Evolutionary conservation across 75 land plant genomes (phyloP), one percentile per base, ranked within the genome.

Genomic region (Sequoia sempervirens): DNA sequence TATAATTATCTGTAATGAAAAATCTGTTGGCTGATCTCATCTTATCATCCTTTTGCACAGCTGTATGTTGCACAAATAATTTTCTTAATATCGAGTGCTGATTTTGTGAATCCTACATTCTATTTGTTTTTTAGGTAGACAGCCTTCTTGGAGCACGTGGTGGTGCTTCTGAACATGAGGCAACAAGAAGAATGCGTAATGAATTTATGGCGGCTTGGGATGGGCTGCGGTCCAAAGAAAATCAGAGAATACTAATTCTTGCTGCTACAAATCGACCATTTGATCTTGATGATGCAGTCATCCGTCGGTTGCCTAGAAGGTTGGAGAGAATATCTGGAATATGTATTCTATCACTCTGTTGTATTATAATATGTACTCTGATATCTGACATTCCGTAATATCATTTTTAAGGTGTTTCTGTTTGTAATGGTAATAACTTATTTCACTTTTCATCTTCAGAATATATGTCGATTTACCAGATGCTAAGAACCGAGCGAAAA

Each of bases 201-300:
- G 99, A 97, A 84, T 96, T 97, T 75, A 97, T 97, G 99, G 98
- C 99, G 34, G 98, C 99, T 13, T 97, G 99, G 99, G 99, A 97
- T 93, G 99, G 99, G 17, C 90, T 97, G 68, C 92, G 96, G 74
- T 83, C 99, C 9, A 96, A 94, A 88, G 99, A 97, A 47, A 92
- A 87, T 85, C 99, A 97, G 80, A 87, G 96, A 87, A 93, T 97
- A 30, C 91, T 97, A 13, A 91, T 97, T 69, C 92, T 97, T 76
- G 99, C 92, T 72, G 98, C 99, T 30, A 97, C 99, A 53, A 97
- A 97, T 85, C 89, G 99, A 20, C 99, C 99, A 30, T 97, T 97
- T 88, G 99, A 97, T 79, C 94, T 97, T 73, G 99, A 97, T 88
- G 99, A 96, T 89, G 99, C 98, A 83, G 99, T 97, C 0, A 94